Evolutionary conservation across 148 eudicot genomes (phyloP), one percentile per base, ranked within the genome.

Genomic region (Oxyria digyna): DNA sequence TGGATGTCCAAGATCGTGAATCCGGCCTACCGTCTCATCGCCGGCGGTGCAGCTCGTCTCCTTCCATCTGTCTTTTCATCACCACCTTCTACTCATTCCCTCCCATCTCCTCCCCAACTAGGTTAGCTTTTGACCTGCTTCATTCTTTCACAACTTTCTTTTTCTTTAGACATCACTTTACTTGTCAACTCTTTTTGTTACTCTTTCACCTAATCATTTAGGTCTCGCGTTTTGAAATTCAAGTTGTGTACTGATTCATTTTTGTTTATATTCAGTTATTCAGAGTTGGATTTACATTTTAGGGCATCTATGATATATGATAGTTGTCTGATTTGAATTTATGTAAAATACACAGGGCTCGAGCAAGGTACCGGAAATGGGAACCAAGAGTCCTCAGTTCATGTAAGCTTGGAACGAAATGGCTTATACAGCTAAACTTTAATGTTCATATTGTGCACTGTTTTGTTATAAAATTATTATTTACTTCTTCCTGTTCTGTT

Each of bases 1-100:
- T 89, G 96, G 93, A 66, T 87, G 26, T 85, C 90, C 41, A 81
- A 82, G 74, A 42, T 89, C 63, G 92, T 87, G 3, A 73, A 74
- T 79, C 94, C 94, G 20, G 90, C 90, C 32, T 74, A 69, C 73
- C 87, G 87, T 69, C 76, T 88, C 13, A 73, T 88, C 55, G 71
- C 88, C n/a, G 81, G 83, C 42, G 84, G 89, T 49, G 90, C 96
- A 71, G 78, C 77, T 37, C 86, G 75, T 72, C 67, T 89, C 23
- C 69, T 84, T 4, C 88, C 90, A 6, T 79, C 85, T 0, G 37
- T 85, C 59, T 85, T 85, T 73, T 81, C 54, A n/a, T n/a, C n/a
- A n/a, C n/a, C 45, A 8, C 74, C 23, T 26, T 15, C 46, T 11
- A 32, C 76, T 3, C 38, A 71, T 75, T 43, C 26, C n/a, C 80